Base-by-base conservation (phyloP, 306 rosid species). In the Senna tora region DNA sequence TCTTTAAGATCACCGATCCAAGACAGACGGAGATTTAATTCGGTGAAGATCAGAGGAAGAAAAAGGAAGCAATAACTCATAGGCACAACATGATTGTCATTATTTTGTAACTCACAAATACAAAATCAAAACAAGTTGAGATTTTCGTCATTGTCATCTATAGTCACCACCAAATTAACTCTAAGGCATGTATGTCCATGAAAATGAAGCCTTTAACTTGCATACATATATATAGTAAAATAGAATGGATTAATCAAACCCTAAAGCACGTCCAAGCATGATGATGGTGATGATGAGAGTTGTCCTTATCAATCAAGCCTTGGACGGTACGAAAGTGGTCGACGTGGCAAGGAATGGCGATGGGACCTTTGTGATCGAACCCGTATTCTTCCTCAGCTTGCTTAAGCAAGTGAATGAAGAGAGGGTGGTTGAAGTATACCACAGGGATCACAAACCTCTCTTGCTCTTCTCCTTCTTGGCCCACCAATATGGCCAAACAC, bases 361-460 rank as follows among this genome's bases (percentile, higher is more conserved):
- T 88, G 6, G 95, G 97, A 0, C 99, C 99, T 20, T 88, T 83
- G 43, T 89, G 99, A 38, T 88, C 81, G 11, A 94, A 94, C 0
- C 99, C 99, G 30, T 75, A 89, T 76, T 94, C 99, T 5, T 91
- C 87, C 75, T 94, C 99, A 7, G 97, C 95, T 43, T 84, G 89
- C 79, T 91, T 81, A 66, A 94, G 52, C 43, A 94, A 74, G 28
- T 85, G 81, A 73, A 81, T 75, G 82, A 94, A 94, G 12, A 85
- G 83, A 0, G 99, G 99, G 22, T 94, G 99, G 75, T 91, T 91
- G 76, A 94, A 75, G 80, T 91, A 85, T 2, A 88, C 80, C 33
- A 94, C 89, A 9, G 99, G 99, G 10, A 94, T 76, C 57, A 94
- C 92, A 66, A 94, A 91, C 86, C 95, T 82, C 43, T 85, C 73